Evolutionary conservation across 164 flowering plant species (phyloP).

Genomic region (Magnolia sinica): DNA sequence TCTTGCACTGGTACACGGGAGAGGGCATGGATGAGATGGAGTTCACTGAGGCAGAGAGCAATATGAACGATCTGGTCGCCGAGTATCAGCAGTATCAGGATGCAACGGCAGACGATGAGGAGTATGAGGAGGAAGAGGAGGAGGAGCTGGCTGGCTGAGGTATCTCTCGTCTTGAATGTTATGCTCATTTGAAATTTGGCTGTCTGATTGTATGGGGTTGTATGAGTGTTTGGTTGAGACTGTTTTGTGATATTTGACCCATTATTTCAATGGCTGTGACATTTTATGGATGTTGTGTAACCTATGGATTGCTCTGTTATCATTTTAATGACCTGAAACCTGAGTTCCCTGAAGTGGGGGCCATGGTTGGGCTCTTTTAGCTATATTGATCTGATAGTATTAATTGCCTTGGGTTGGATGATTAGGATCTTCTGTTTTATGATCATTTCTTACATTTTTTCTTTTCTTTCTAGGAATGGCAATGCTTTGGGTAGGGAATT

Average conservation of each 20-base stretch:
- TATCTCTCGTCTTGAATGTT: not conserved
- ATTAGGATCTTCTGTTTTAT: no score
- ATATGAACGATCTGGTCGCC: slow-evolving; percentile 17
- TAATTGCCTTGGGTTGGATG: no score
- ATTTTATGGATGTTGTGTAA: no score
- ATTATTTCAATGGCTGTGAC: not conserved
- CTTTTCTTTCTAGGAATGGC: no score
- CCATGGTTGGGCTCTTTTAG: no score
- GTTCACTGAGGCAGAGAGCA: slow-evolving; percentile 23
- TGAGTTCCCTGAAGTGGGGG: no score
- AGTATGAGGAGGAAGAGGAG: not conserved
- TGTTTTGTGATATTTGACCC: not conserved
- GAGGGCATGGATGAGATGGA: slow-evolving; percentile 24
- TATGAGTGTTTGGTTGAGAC: not conserved
- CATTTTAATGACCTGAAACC: no score
- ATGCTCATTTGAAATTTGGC: not conserved
- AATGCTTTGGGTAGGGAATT: no score
- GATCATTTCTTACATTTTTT: no score
- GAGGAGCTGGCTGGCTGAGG: not conserved
- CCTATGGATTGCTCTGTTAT: no score
- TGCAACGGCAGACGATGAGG: not conserved
- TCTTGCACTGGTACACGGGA: slow-evolving; percentile 22
- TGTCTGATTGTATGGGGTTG: not conserved
- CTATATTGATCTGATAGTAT: no score
- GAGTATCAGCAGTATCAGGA: slow-evolving; percentile 9